A percentile compares a stretch with the other conserved stretches of the same genome.
These are phyloP conservation scores for Nakazawaea ernobii DNA, from an alignment of 805 yeast species.

Conservation along the genomic window DNA sequence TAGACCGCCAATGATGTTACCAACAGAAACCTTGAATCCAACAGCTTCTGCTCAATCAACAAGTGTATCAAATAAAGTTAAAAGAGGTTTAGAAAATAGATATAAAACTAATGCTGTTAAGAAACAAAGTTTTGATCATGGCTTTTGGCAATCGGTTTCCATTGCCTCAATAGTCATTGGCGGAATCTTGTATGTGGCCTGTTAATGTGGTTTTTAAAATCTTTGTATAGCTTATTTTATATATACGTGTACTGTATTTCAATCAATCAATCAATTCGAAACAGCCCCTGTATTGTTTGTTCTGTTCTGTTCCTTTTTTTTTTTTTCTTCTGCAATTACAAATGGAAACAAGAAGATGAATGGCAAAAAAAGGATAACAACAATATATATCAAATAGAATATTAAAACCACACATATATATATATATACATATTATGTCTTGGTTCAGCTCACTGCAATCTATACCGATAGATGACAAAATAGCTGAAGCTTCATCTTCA, in stretches of 20 bases:
- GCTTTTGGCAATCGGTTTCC: slow-evolving; percentile 52
- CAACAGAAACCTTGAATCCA: slow-evolving; percentile 88
- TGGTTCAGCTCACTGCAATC: slow-evolving; percentile 40
- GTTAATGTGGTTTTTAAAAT: too few relatives aligned
- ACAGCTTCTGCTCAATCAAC: slow-evolving; percentile 40
- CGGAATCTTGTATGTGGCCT: slow-evolving; percentile 13
- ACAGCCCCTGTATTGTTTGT: background rate
- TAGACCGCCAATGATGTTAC: slow-evolving; percentile 93
- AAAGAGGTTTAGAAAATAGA: slow-evolving; percentile 75
- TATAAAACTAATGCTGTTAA: slow-evolving; percentile 69
- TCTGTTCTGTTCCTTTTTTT: background rate
- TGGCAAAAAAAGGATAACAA: background rate
- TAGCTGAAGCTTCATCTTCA: slow-evolving; percentile 78
- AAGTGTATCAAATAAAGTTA: slow-evolving; percentile 39
- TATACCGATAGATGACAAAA: slow-evolving; percentile 50
- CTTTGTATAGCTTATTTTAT: background rate
- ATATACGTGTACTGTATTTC: background rate
- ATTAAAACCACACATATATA: background rate
- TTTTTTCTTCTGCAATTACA: background rate
- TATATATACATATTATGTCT: slow-evolving; percentile 30
- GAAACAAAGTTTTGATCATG: slow-evolving; percentile 31
- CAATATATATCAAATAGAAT: too few relatives aligned
- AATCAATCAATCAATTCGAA: background rate
- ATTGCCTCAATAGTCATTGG: slow-evolving; percentile 33
- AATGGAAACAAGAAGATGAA: background rate